Percentiles rank a stretch among this genome's conserved stretches.
phyloP scores from a whole-genome alignment of 2,329 filamentous ascomycete genomes.

The Aspergillus sp. region DNA sequence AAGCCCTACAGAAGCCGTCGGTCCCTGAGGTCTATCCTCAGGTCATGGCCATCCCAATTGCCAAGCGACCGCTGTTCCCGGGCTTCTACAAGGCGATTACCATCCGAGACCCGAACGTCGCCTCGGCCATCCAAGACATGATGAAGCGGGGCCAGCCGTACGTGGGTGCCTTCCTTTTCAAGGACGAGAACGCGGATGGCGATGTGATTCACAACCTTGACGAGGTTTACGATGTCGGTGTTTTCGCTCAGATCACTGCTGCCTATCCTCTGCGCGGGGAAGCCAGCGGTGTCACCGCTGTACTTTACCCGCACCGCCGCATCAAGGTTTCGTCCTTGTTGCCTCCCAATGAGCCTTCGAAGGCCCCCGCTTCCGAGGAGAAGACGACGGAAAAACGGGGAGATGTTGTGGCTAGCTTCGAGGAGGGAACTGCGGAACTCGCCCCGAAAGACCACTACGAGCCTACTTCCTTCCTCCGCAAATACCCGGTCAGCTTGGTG shows the following conservation, averaged over 20 bases:
- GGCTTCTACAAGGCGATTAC: slow-evolving; percentile 99
- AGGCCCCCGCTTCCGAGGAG: slow-evolving; percentile 33
- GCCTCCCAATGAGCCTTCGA: slow-evolving; percentile 55
- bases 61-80: slow-evolving; percentile 88
- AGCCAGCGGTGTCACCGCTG: slow-evolving; percentile 81
- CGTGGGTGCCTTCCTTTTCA: slow-evolving; percentile 93
- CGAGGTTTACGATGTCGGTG: slow-evolving; percentile 93
- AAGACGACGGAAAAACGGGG: slow-evolving; percentile 71
- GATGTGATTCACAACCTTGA: slow-evolving; percentile 88
- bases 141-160: slow-evolving; percentile 97
- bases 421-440: slow-evolving; percentile 70
- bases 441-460: slow-evolving; percentile 66
- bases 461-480: slow-evolving; percentile 85
- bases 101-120: slow-evolving; percentile 88
- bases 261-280: slow-evolving; percentile 85
- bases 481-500: slow-evolving; percentile 89
- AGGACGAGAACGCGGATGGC: slow-evolving; percentile 90
- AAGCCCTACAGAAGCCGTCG: slow-evolving; percentile 78
- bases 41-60: slow-evolving; percentile 95
- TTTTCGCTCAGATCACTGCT: slow-evolving; percentile 97
- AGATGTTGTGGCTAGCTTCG: slow-evolving; percentile 95
- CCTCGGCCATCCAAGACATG: slow-evolving; percentile 90
- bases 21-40: slow-evolving; percentile 96
- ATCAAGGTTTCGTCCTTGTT: slow-evolving; percentile 86
- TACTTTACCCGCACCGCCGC: slow-evolving; percentile 91